Evolutionary conservation across 495 filamentous ascomycete genomes (phyloP).

Genomic region (Xylaria venustula): DNA sequence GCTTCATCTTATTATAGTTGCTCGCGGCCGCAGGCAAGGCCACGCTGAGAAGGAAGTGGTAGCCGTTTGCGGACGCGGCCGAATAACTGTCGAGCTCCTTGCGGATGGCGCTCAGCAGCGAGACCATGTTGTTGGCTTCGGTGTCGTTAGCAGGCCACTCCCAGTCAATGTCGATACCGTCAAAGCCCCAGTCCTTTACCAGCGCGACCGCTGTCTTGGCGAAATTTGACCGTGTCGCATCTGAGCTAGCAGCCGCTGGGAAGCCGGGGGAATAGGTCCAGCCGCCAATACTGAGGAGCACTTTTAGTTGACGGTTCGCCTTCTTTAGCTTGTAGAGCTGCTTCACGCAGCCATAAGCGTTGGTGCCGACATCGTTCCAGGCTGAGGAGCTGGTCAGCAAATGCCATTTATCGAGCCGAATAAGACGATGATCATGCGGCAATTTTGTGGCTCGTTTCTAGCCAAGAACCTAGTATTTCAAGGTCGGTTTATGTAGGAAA

Average conservation of each 20-base stretch:
- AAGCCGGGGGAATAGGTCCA: constrained; percentile 88
- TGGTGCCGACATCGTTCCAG: constrained; percentile 52
- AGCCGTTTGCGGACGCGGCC: constrained; percentile 40
- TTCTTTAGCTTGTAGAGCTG: constrained; percentile 88
- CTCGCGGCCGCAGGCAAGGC: constrained; percentile 59
- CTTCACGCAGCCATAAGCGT: constrained; percentile 81
- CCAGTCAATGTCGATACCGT: constrained; percentile 51
- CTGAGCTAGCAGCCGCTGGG: constrained; percentile 60
- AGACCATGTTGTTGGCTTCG: constrained; percentile 70
- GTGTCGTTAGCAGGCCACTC: constrained; percentile 54
- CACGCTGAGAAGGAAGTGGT: constrained; percentile 73
- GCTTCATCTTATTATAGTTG: constrained; percentile 67
- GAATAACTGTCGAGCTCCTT: constrained; percentile 65
- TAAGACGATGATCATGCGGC: not conserved
- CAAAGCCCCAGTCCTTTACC: constrained; percentile 59
- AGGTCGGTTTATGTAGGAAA: not conserved
- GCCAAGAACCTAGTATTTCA: not conserved
- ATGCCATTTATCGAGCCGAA: not conserved
- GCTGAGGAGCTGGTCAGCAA: constrained; percentile 29
- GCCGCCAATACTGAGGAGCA: constrained; percentile 83
- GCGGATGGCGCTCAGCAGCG: constrained; percentile 65
- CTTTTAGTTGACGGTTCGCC: constrained; percentile 78
- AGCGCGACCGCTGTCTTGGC: constrained; percentile 63
- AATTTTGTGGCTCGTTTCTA: not conserved
- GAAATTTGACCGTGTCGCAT: constrained; percentile 57